Evolutionary conservation across 768 basidiomycete genomes (phyloP).

Genomic region (Boletellus ananiceps): DNA sequence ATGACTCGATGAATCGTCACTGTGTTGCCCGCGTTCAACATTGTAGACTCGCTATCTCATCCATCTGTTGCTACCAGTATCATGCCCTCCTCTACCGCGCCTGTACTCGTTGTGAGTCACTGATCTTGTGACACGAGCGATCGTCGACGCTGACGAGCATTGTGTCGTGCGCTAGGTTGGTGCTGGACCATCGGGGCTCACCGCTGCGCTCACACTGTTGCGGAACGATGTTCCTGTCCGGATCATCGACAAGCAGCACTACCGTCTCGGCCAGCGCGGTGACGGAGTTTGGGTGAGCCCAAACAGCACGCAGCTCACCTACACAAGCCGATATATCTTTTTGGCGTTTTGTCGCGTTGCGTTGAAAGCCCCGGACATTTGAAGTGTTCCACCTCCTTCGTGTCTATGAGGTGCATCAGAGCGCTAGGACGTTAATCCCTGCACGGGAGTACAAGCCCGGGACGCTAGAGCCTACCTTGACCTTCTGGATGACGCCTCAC

Average conservation of each 20-base stretch:
- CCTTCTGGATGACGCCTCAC: not conserved
- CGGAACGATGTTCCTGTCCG: constrained; percentile 46
- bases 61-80: not conserved
- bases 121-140: not conserved
- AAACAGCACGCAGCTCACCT: not conserved
- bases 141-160: not conserved
- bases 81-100: constrained; percentile 10
- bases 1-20: not conserved
- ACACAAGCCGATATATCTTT: no score
- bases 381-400: constrained; percentile 41
- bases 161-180: constrained; percentile 18
- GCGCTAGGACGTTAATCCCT: constrained; percentile 22
- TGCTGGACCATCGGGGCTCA: constrained; percentile 29
- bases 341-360: not conserved
- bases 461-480: constrained; percentile 15
- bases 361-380: constrained; percentile 31
- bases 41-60: not conserved
- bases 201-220: constrained; percentile 32
- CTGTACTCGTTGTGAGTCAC: constrained; percentile 20
- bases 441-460: constrained; percentile 33
- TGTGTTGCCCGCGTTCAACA: not conserved
- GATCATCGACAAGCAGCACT: constrained; percentile 45
- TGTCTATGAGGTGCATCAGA: constrained; percentile 34
- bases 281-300: constrained; percentile 36
- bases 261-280: constrained; percentile 37